Base-by-base conservation (phyloP, 2,329 filamentous ascomycete genomes). In the Lachnellula willkommii region DNA sequence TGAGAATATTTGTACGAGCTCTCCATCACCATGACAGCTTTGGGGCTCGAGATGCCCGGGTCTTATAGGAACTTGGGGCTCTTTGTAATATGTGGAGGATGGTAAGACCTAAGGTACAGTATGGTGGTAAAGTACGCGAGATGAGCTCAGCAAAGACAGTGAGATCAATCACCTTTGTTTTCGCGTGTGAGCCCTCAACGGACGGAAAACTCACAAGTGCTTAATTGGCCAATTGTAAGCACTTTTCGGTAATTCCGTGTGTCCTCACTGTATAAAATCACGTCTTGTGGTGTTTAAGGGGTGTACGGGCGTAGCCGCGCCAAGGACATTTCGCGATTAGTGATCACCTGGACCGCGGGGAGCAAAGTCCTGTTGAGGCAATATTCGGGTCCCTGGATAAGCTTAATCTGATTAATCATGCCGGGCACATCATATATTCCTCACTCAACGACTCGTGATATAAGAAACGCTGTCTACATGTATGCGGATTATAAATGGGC, bases 21-120 rank as follows among this genome's bases (percentile, higher is more conserved):
- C 22, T 66, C 63, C 63, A 66, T 67, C 52, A 35, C 49, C 28
- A 42, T 39, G 39, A 12, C 22, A 17, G 12, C 26, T 48, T 22
- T 32, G 45, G 26, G 28, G 5, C 28, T 32, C 15, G 47, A 28
- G 17, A 2, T n/a, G 11, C 5, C 35, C 8, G 4, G 32, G 22
- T 20, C 48, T 39, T 40, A 50, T 50, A 39, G 20, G 20, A 45
- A 45, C 3, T 17, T 15, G n/a, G 42, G n/a, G 42, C 5, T 11
- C 17, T 20, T 22, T 45, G n/a, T 12, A 14, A 28, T 26, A 28
- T 4, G 32, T 17, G 14, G 12, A 36, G 35, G 20, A 42, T 45
- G 20, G n/a, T 9, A n/a, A 20, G 15, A 8, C 5, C 40, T 17
- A 8, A 43, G 2, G 8, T 15, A n/a, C 15, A 20, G 11, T 39